Percentiles rank a stretch among this genome's conserved stretches.
These are phyloP conservation scores for Phytophthora pisi DNA, from an alignment of 352 stramenopile genomes.

Conservation along the genomic window DNA sequence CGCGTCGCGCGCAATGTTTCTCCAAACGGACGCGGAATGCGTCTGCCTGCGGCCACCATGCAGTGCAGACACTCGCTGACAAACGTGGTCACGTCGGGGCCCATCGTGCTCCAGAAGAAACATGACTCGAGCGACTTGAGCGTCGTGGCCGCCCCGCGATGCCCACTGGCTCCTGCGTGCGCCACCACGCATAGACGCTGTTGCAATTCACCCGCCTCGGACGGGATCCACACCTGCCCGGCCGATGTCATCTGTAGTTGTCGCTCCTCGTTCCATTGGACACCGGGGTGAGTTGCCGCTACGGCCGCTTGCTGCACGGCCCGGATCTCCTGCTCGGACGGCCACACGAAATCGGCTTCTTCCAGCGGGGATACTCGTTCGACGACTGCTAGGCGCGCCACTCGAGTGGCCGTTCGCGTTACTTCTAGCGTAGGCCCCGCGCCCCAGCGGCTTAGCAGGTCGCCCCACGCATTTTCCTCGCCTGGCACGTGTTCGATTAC, in stretches of 20 bases:
- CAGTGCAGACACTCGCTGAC: conserved; percentile 26
- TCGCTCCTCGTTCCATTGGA: too few relatives aligned
- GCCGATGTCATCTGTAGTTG: background rate
- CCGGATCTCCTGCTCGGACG: background rate
- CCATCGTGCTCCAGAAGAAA: conserved; percentile 23
- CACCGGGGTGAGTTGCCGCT: too few relatives aligned
- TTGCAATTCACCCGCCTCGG: conserved; percentile 14
- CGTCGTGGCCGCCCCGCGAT: conserved; percentile 31
- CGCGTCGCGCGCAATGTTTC: conserved; percentile 22
- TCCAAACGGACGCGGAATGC: conserved; percentile 19
- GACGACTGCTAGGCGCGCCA: background rate
- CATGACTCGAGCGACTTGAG: background rate
- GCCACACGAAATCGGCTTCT: conserved; percentile 4
- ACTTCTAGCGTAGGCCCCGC: too few relatives aligned
- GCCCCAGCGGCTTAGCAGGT: conserved; percentile 2
- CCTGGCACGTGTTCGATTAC: conserved; percentile 22
- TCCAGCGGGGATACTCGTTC: conserved; percentile 2
- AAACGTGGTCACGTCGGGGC: conserved; percentile 15
- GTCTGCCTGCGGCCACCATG: background rate
- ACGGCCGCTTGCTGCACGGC: too few relatives aligned
- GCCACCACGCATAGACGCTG: conserved; percentile 29
- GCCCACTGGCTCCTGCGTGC: conserved; percentile 24
- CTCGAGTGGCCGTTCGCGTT: too few relatives aligned
- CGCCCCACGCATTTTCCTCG: conserved; percentile 1
- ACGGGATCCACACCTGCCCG: background rate